phyloP scores from a whole-genome alignment of 345 rosid species.

The thale cress (Arabidopsis thaliana) region TAIR10.1 NC_003076.8:13872501-13873000 shows the following conservation, averaged over 20 bases:
- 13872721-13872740: constrained; percentile 36
- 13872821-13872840: constrained; percentile 28
- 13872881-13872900: constrained; percentile 28
- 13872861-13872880: constrained; percentile 29
- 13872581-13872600: no score
- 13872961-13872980: constrained; percentile 39
- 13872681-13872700: constrained; percentile 25
- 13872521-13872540: no score
- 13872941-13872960: constrained; percentile 44
- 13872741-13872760: constrained; percentile 4
- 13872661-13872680: constrained; percentile 37
- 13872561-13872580: no score
- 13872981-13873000: constrained; percentile 48
- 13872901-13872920: constrained; percentile 24
- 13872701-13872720: constrained; percentile 30
- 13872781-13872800: constrained; percentile 33
- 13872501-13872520: no score
- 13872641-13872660: constrained; percentile 1
- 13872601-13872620: no score
- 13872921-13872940: constrained; percentile 41
- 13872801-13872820: constrained; percentile 4
- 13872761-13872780: constrained; percentile 25
- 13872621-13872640: not conserved
- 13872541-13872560: no score
- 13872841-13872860: constrained; percentile 35